Evolutionary conservation across 2,329 filamentous ascomycete species (phyloP).

Genomic region (Exophiala dermatitidis): DNA sequence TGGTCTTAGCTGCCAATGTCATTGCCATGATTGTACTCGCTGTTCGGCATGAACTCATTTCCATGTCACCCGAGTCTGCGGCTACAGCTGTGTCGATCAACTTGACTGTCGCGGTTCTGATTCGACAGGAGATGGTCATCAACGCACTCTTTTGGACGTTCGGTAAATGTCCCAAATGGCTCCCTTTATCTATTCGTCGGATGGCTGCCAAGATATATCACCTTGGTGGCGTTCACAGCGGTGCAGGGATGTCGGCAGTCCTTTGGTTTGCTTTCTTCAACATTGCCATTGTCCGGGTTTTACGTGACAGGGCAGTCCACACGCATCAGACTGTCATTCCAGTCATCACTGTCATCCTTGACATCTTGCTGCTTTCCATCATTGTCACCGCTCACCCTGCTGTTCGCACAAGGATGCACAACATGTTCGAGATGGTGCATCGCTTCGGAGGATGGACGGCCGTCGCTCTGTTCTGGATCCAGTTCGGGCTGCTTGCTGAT

Average conservation of each 20-base stretch:
- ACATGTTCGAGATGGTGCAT: constrained; percentile 64
- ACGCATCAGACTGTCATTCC: constrained; percentile 36
- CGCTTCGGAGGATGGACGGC: constrained; percentile 67
- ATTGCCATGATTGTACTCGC: constrained; percentile 33
- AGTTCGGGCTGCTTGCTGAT: constrained; percentile 51
- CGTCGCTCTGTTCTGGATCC: constrained; percentile 58
- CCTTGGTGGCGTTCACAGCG: constrained; percentile 49
- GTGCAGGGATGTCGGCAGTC: constrained; percentile 43
- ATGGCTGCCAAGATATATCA: constrained; percentile 47
- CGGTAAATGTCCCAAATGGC: constrained; percentile 39
- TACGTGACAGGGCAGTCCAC: constrained; percentile 1
- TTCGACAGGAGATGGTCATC: constrained; percentile 49
- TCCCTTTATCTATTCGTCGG: constrained; percentile 42
- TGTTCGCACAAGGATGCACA: constrained; percentile 57
- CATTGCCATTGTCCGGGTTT: constrained; percentile 29
- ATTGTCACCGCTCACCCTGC: constrained; percentile 57
- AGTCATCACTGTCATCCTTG: constrained; percentile 52
- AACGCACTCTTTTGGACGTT: constrained; percentile 45
- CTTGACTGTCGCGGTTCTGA: constrained; percentile 41
- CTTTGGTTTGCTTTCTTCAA: constrained; percentile 43
- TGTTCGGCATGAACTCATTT: constrained; percentile 32
- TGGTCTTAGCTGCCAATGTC: constrained; percentile 38
- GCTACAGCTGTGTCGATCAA: constrained; percentile 43
- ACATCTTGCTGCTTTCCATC: constrained; percentile 52
- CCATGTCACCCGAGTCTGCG: constrained; percentile 27